Base-by-base conservation (phyloP, 2,329 filamentous ascomycete species). In the Epichloe coenophiala region DNA sequence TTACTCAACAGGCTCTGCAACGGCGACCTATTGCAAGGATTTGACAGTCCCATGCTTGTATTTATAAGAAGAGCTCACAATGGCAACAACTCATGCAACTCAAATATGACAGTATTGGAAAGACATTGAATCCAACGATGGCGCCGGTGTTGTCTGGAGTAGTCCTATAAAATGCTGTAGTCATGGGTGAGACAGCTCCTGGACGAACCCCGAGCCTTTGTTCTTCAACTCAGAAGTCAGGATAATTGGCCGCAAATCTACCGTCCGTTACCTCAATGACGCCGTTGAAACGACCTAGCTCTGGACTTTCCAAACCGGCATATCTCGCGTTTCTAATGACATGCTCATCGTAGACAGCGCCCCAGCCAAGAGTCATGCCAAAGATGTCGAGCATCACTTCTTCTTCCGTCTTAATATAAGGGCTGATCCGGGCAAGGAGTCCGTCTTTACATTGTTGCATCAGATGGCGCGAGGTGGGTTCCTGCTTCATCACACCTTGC, bases 201-300 rank as follows among this genome's bases (percentile, higher is more conserved):
- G 8, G 3, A 31, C 27, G 8, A 31, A 11, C 27, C 9, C 27
- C 3, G 27, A 11, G 27, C 27, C 27, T 17, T 42, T 8, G 15
- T 21, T 27, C 23, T 11, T 35, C n/a, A 35, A 19, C 3, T 23
- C n/a, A 39, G 2, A 7, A 19, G 7, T 42, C 38, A 8, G 12
- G 40, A 37, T 41, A 33, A 36, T 2, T 31, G 8, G 21, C 27
- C 15, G 2, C 21, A n/a, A 19, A 53, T 49, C 38, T 49, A 41
- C 49, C 45, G 50, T 51, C 35, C 48, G 47, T 49, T n/a, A 39
- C 38, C 36, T 60, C 54, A 21, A 70, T 57, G 11, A 54, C 59
- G 5, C 71, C 70, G 13, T 61, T 65, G 57, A 73, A 72, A 19
- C 69, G 69, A 2, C 66, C 68, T 7, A 47, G 35, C n/a, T 70